phyloP scores from a whole-genome alignment of 345 rosid genomes.

The Triadica sebifera region DNA sequence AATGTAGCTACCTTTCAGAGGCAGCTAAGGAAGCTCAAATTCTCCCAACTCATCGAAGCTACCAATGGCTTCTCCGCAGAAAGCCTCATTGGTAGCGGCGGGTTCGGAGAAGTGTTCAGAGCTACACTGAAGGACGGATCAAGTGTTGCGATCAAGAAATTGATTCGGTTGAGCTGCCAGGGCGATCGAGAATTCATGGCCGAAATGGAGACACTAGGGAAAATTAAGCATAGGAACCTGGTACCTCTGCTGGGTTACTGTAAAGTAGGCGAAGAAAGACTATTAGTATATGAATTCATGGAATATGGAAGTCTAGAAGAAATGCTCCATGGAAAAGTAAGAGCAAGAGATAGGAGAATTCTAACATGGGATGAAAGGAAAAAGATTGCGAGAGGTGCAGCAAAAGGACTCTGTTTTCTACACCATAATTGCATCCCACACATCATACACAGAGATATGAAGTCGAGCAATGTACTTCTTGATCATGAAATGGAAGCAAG shows the following conservation, averaged over 20 bases:
- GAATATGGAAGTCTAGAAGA: constrained; percentile 89
- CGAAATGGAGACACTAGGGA: constrained; percentile 94
- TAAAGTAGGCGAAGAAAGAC: constrained; percentile 87
- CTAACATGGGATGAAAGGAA: constrained; percentile 84
- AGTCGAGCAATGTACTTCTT: constrained; percentile 83
- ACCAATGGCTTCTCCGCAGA: constrained; percentile 88
- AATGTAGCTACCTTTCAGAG: constrained; percentile 92
- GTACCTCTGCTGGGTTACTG: constrained; percentile 91
- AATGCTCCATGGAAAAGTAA: constrained; percentile 75
- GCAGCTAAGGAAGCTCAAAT: constrained; percentile 79
- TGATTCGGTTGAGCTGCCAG: constrained; percentile 81
- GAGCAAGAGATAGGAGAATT: constrained; percentile 42
- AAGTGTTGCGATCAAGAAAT: constrained; percentile 92
- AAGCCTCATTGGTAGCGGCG: constrained; percentile 82
- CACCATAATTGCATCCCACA: constrained; percentile 98
- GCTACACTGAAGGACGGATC: constrained; percentile 92
- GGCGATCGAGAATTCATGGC: constrained; percentile 99
- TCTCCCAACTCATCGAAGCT: constrained; percentile 89
- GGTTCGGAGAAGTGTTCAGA: constrained; percentile 94
- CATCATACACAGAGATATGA: constrained; percentile 92
- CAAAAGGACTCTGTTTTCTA: constrained; percentile 84
- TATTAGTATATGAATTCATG: constrained; percentile 93
- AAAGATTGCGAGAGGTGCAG: constrained; percentile 91
- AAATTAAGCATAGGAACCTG: constrained; percentile 89
- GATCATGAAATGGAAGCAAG: constrained; percentile 96